These are phyloP conservation scores for Pulicaria dysenterica DNA, from an alignment of 129 eudicot genomes.

Conservation along the genomic window DNA sequence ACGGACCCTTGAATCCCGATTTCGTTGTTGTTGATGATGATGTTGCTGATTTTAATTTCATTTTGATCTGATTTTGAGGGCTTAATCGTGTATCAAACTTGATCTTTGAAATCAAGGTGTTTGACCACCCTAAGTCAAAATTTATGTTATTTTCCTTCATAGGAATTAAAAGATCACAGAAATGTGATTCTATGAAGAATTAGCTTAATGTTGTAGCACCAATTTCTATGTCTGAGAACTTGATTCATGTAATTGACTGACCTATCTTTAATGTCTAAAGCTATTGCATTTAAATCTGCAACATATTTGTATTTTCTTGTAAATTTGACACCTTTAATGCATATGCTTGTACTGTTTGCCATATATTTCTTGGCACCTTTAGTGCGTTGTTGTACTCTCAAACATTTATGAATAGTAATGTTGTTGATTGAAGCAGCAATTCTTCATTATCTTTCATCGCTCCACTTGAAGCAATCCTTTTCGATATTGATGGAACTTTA, in stretches of 20 bases:
- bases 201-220: not conserved
- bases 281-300: not conserved
- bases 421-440: conserved; percentile 32
- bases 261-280: not conserved
- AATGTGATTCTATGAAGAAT: not conserved
- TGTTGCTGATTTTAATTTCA: not conserved
- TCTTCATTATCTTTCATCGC: conserved; percentile 51
- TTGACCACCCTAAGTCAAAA: conserved; percentile 9
- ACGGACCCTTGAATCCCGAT: not conserved
- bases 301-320: not conserved
- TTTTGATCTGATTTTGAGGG: not conserved
- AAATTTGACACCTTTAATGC: not conserved
- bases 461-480: conserved; percentile 87
- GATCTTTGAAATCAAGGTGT: not conserved
- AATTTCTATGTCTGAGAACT: not conserved
- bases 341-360: not conserved
- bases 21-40: not conserved
- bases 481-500: conserved; percentile 91
- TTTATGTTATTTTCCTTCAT: not conserved
- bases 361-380: no score
- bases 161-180: not conserved
- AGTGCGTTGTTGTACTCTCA: no score
- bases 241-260: not conserved
- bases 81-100: conserved; percentile 2
- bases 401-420: not conserved